A percentile compares a stretch with the other conserved stretches of the same genome.
Evolutionary conservation across 176 grass and related monocot species (phyloP).

Genomic region (Bonia amplexicaulis): DNA sequence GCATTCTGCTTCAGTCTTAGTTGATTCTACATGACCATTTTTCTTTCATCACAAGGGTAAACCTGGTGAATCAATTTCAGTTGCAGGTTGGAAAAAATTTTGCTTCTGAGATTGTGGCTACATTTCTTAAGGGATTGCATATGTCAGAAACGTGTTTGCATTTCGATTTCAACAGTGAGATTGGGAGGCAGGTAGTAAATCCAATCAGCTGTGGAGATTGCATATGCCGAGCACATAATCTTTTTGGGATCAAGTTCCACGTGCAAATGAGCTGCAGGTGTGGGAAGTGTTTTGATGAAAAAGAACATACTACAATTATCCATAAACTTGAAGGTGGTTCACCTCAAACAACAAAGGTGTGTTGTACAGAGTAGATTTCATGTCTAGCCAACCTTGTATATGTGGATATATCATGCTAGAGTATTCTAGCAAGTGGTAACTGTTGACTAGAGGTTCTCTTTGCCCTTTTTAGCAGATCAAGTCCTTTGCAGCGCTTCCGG

Average conservation of each 20-base stretch:
- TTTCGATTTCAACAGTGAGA: not conserved
- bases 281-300: no score
- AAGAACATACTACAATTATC: no score
- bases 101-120: not conserved
- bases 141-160: not conserved
- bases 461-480: conserved; percentile 16
- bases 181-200: not conserved
- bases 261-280: no score
- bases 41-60: not conserved
- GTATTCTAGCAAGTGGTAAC: not conserved
- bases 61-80: not conserved
- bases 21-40: not conserved
- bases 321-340: no score
- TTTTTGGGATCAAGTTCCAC: no score
- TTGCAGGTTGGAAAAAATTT: not conserved
- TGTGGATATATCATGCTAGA: not conserved
- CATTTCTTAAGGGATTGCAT: conserved; percentile 13
- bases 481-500: conserved; percentile 5
- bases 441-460: not conserved
- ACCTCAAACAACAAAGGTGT: no score
- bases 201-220: conserved; percentile 1
- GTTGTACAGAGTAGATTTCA: not conserved
- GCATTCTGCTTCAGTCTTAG: conserved; percentile 3
- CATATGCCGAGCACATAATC: not conserved
- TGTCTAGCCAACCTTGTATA: not conserved